A percentile compares a stretch with the other conserved stretches of the same genome.
Conservation (phyloP, 257 asterid genomes). For the Nicotiana sylvestris region DNA sequence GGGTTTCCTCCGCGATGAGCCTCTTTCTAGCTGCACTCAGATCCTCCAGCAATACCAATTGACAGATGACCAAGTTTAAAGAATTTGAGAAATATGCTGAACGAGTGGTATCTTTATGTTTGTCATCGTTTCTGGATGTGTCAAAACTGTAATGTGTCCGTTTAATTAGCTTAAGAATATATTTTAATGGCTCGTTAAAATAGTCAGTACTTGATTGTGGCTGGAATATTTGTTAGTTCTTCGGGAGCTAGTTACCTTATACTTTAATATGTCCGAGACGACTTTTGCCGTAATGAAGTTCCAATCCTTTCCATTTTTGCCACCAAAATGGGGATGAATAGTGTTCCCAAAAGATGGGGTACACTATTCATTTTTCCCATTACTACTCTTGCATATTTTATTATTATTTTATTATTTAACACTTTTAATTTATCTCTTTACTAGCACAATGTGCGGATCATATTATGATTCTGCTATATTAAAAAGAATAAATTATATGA, state of each 20-base stretch:
- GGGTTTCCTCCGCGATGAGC: conserved; percentile 34
- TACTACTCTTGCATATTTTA: too few relatives aligned
- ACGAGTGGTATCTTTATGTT: not conserved
- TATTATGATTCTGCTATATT: too few relatives aligned
- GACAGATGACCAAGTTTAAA: conserved; percentile 21
- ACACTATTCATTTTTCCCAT: too few relatives aligned
- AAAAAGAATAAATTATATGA: too few relatives aligned
- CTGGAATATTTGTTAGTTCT: not conserved
- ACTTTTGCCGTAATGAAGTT: too few relatives aligned
- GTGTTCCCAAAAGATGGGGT: too few relatives aligned
- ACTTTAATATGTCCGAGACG: not conserved
- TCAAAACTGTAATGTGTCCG: not conserved
- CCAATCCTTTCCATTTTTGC: too few relatives aligned
- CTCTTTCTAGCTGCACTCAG: conserved; percentile 35
- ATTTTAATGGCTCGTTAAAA: not conserved
- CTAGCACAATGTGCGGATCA: too few relatives aligned
- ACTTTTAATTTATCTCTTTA: too few relatives aligned
- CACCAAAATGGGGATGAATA: too few relatives aligned
- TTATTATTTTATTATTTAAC: too few relatives aligned
- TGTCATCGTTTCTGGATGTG: not conserved
- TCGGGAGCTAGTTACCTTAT: not conserved
- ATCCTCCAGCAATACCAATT: conserved; percentile 40
- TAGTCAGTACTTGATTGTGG: not conserved
- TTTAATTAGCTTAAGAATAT: not conserved
- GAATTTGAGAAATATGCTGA: not conserved